These are phyloP conservation scores for Myxozyma udenii DNA, from an alignment of 805 yeast species.

Conservation along the genomic window DNA sequence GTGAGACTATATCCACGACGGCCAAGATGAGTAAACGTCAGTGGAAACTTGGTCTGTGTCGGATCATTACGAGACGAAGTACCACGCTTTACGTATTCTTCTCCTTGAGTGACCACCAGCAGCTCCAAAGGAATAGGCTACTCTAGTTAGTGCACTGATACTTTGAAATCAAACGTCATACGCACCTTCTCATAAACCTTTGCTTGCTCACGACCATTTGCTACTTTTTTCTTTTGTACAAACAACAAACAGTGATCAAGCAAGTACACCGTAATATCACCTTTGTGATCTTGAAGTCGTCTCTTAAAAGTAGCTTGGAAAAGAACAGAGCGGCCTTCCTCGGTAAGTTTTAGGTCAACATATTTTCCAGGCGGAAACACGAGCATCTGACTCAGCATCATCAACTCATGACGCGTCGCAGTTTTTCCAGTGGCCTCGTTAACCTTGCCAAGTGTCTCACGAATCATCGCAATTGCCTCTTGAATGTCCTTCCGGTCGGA, in stretches of 20 bases:
- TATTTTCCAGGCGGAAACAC: constrained; percentile 78
- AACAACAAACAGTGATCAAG: constrained; percentile 85
- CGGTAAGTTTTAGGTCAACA: constrained; percentile 78
- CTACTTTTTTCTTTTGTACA: constrained; percentile 75
- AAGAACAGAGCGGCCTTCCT: constrained; percentile 73
- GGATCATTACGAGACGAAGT: constrained; percentile 30
- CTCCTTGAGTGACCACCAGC: constrained; percentile 55
- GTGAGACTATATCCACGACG: constrained; percentile 48
- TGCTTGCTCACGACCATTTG: constrained; percentile 81
- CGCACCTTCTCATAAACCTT: constrained; percentile 72
- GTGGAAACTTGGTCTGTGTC: constrained; percentile 39
- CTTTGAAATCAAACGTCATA: not conserved
- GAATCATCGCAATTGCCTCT: constrained; percentile 71
- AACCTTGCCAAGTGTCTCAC: constrained; percentile 69
- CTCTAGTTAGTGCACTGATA: not conserved
- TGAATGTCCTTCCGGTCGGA: constrained; percentile 68
- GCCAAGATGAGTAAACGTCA: constrained; percentile 51
- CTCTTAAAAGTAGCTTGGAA: constrained; percentile 75
- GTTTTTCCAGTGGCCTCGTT: constrained; percentile 90
- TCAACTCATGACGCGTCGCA: constrained; percentile 84
- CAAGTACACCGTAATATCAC: constrained; percentile 79
- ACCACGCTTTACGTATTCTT: constrained; percentile 48
- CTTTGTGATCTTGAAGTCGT: constrained; percentile 58
- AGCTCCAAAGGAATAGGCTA: constrained; percentile 40
- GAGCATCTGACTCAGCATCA: constrained; percentile 79